Base-by-base conservation (phyloP, 2,329 filamentous ascomycete species). In the Scleromitrula shiraiana region DNA sequence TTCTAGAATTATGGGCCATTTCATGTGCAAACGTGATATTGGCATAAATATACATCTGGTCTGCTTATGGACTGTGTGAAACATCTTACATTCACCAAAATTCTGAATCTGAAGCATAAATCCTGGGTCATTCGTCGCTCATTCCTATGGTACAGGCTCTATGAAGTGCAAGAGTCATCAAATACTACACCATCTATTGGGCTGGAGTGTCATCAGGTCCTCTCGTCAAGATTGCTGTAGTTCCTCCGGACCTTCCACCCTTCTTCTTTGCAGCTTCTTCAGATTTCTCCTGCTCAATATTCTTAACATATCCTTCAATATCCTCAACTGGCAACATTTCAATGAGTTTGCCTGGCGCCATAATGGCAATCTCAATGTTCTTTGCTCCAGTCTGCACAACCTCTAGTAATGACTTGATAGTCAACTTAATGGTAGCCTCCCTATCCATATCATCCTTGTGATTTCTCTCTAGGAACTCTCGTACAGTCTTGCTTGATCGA, bases 291-390 rank as follows among this genome's bases (percentile, higher is more conserved):
- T 90, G 86, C 75, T 98, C 95, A 68, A 98, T 98, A 70, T 82
- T 93, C 82, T 97, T 97, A 64, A 98, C 94, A 64, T 95, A 96
- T 60, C 80, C 80, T 75, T 98, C 93, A 63, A 98, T 98, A 63
- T 95, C 88, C 68, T 97, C 91, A 26, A 91, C 85, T 2, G 89
- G 88, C 59, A 98, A 78, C 82, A 95, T 90, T 75, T 97, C 90
- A 55, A 98, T 80, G 14, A 77, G 69, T 75, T 95, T 89, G 44
- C 88, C 90, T 6, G 93, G 90, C 7, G 88, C 87, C 89, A 97
- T 96, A 65, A 98, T 83, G 50, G 94, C 93, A 64, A 98, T 97
- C 73, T 98, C 93, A 63, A 98, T 98, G 71, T 98, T 98, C 82
- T 98, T 98, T 45, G 93, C 93, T 55, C 93, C 93, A 2, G 93